Evolutionary conservation across 2,329 filamentous ascomycete species (phyloP).

Genomic region (Aspergillus sclerotialis): DNA sequence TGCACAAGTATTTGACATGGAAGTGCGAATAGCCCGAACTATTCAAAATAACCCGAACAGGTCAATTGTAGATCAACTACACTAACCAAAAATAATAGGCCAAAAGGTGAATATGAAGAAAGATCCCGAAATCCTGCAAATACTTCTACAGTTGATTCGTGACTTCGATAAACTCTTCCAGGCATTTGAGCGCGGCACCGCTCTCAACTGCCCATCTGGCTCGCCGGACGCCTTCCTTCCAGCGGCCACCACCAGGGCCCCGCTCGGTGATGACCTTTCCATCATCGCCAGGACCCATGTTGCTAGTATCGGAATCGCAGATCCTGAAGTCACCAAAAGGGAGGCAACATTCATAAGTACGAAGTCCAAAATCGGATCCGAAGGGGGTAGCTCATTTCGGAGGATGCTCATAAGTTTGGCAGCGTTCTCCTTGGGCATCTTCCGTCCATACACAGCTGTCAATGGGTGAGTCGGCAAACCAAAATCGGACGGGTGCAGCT

Average conservation of each 20-base stretch:
- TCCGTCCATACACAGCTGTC: slow-evolving; percentile 71
- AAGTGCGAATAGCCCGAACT: neutral
- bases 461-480: slow-evolving; percentile 71
- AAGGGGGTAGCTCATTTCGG: slow-evolving; percentile 60
- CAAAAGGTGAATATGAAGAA: slow-evolving; percentile 10
- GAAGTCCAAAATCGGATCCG: slow-evolving; percentile 86
- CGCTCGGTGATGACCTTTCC: slow-evolving; percentile 72
- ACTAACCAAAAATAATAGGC: slow-evolving; percentile 7
- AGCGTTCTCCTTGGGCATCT: slow-evolving; percentile 81
- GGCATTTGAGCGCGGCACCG: slow-evolving; percentile 76
- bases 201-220: slow-evolving; percentile 84
- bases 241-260: slow-evolving; percentile 77
- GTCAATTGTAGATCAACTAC: no score
- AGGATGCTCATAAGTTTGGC: slow-evolving; percentile 73
- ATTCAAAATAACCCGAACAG: no score
- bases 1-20: neutral
- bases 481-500: slow-evolving; percentile 76
- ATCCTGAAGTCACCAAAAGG: slow-evolving; percentile 79
- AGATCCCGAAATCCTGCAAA: slow-evolving; percentile 1
- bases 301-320: slow-evolving; percentile 73
- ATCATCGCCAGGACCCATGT: slow-evolving; percentile 74
- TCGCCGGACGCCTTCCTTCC: slow-evolving; percentile 88
- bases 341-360: slow-evolving; percentile 91
- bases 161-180: slow-evolving; percentile 74
- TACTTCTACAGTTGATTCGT: slow-evolving; percentile 51